phyloP scores from a whole-genome alignment of 148 eudicot genomes.

The Rhododendron kiyosumense region DNA sequence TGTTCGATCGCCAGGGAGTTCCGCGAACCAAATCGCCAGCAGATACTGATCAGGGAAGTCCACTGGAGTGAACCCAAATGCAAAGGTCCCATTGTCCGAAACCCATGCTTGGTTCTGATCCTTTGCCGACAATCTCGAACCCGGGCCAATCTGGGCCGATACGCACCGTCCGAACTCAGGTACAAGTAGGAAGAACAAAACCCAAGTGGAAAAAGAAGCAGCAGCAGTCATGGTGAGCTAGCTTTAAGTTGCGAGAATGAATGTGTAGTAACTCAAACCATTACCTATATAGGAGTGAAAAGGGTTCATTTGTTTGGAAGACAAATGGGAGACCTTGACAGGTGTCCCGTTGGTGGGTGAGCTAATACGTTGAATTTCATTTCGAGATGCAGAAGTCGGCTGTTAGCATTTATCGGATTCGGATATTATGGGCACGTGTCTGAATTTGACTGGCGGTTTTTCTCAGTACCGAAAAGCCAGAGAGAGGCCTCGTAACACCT shows the following conservation, averaged over 20 bases:
- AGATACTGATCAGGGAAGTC: slow-evolving; percentile 31
- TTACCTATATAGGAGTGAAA: neutral
- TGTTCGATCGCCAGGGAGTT: slow-evolving; percentile 54
- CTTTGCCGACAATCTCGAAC: slow-evolving; percentile 52
- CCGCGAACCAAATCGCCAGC: slow-evolving; percentile 59
- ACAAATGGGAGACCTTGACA: slow-evolving; percentile 21
- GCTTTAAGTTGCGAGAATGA: neutral
- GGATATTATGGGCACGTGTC: slow-evolving; percentile 24
- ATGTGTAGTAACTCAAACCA: neutral
- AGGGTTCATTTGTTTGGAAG: slow-evolving; percentile 5
- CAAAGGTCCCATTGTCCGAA: slow-evolving; percentile 82
- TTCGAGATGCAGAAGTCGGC: slow-evolving; percentile 39
- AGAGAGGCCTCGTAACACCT: neutral
- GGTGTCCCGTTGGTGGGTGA: slow-evolving; percentile 59
- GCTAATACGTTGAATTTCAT: slow-evolving; percentile 52
- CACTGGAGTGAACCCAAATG: slow-evolving; percentile 61
- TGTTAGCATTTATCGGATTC: neutral
- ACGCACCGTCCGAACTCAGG: slow-evolving; percentile 17
- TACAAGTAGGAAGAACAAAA: slow-evolving; percentile 9
- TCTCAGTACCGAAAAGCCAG: neutral
- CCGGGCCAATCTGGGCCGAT: slow-evolving; percentile 31
- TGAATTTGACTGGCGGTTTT: neutral
- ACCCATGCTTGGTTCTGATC: slow-evolving; percentile 52
- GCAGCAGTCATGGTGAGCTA: neutral
- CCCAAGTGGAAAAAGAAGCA: neutral